Percentiles rank a stretch among this genome's conserved stretches.
phyloP scores from a whole-genome alignment of 495 filamentous ascomycete species.

The Entonaema liquescens region DNA sequence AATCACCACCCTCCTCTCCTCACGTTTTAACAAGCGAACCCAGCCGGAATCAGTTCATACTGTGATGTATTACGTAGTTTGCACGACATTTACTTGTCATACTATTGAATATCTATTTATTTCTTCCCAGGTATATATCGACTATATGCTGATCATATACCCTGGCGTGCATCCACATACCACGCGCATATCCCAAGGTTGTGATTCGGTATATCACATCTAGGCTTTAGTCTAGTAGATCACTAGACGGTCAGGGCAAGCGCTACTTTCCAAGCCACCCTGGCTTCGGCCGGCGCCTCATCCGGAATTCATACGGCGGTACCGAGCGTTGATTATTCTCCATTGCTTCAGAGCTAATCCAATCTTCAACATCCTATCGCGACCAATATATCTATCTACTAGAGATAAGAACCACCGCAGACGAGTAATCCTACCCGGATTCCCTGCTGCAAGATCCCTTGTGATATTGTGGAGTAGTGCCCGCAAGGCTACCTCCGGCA shows the following conservation, averaged over 20 bases:
- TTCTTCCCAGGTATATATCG: neutral
- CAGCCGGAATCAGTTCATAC: slow-evolving; percentile 18
- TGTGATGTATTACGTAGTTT: slow-evolving; percentile 18
- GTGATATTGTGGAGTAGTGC: slow-evolving; percentile 51
- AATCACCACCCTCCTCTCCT: slow-evolving; percentile 23
- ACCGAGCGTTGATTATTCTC: slow-evolving; percentile 35
- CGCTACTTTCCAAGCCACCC: neutral
- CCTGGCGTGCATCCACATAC: slow-evolving; percentile 5
- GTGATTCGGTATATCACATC: slow-evolving; percentile 4
- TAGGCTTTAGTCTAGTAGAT: slow-evolving; percentile 6
- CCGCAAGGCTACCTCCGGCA: slow-evolving; percentile 38
- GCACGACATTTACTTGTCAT: slow-evolving; percentile 10
- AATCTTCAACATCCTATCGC: slow-evolving; percentile 35
- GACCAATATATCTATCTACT: slow-evolving; percentile 45
- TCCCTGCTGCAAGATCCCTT: slow-evolving; percentile 48
- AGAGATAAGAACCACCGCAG: slow-evolving; percentile 51
- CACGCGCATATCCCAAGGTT: slow-evolving; percentile 6
- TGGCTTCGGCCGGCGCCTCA: slow-evolving; percentile 15
- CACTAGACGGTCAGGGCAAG: neutral
- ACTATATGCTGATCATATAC: slow-evolving; percentile 12
- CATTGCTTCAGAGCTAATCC: slow-evolving; percentile 40
- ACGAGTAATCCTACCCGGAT: slow-evolving; percentile 48
- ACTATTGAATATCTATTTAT: slow-evolving; percentile 8
- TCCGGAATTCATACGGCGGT: neutral
- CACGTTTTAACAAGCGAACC: slow-evolving; percentile 17